Evolutionary conservation across 495 filamentous ascomycete genomes (phyloP).

Genomic region (Letharia columbiana): DNA sequence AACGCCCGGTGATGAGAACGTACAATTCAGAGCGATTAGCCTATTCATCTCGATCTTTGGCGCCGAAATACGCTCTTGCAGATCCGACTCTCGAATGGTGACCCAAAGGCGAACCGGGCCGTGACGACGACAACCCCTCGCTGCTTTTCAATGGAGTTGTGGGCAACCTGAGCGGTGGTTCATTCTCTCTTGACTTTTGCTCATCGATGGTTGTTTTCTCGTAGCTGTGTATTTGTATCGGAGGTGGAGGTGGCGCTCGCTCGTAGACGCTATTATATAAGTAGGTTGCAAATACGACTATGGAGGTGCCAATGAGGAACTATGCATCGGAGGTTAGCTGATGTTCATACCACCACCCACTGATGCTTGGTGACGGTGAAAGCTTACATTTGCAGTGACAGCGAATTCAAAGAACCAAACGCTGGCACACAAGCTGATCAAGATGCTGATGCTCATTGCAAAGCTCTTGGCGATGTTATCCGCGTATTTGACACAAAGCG

Average conservation of each 20-base stretch:
- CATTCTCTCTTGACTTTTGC: slow-evolving; percentile 27
- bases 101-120: slow-evolving; percentile 52
- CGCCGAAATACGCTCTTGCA: slow-evolving; percentile 25
- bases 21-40: slow-evolving; percentile 1
- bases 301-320: slow-evolving; percentile 71
- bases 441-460: slow-evolving; percentile 81
- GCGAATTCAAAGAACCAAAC: slow-evolving; percentile 75
- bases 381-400: slow-evolving; percentile 60
- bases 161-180: slow-evolving; percentile 46
- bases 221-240: slow-evolving; percentile 64
- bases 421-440: slow-evolving; percentile 76
- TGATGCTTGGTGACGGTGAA: slow-evolving; percentile 16
- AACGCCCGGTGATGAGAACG: neutral
- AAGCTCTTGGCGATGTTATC: slow-evolving; percentile 88
- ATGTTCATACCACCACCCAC: slow-evolving; percentile 3
- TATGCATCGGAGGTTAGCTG: slow-evolving; percentile 33
- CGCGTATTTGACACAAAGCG: slow-evolving; percentile 77
- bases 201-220: slow-evolving; percentile 60
- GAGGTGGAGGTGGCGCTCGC: slow-evolving; percentile 50
- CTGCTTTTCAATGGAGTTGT: slow-evolving; percentile 40
- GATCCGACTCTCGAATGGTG: slow-evolving; percentile 42
- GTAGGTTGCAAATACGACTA: slow-evolving; percentile 74
- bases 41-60: slow-evolving; percentile 24
- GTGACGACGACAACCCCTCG: slow-evolving; percentile 53
- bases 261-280: slow-evolving; percentile 56